Evolutionary conservation across 2,329 filamentous ascomycete species (phyloP).

Genomic region (Fusarium solani-melongenae): DNA sequence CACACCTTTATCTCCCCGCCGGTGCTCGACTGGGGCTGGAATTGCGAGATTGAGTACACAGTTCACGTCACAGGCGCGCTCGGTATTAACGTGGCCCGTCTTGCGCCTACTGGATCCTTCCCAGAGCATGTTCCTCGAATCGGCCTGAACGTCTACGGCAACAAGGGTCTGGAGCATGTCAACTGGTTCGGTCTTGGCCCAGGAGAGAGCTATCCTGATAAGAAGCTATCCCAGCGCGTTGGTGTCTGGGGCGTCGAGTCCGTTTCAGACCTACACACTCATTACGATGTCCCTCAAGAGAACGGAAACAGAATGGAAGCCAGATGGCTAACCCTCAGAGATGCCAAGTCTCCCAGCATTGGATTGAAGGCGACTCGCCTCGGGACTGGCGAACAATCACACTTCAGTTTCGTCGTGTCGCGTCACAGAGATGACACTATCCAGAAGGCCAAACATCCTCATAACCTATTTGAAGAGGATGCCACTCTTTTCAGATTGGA

Average conservation of each 20-base stretch:
- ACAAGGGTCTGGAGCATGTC: conserved; percentile 57
- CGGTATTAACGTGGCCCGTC: conserved; percentile 55
- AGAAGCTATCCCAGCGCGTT: conserved; percentile 64
- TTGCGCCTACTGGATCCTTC: conserved; percentile 59
- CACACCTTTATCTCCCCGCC: conserved; percentile 67
- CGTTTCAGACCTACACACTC: conserved; percentile 63
- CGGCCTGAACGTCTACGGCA: conserved; percentile 67
- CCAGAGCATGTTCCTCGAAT: conserved; percentile 70
- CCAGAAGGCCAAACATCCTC: conserved; percentile 70
- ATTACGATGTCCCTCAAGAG: conserved; percentile 76
- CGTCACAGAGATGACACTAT: conserved; percentile 65
- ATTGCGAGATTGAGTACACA: conserved; percentile 62
- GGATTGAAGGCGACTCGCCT: conserved; percentile 38
- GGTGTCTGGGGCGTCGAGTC: conserved; percentile 57
- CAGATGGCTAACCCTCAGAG: conserved; percentile 61
- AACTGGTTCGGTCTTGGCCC: conserved; percentile 73
- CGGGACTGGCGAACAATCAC: conserved; percentile 11
- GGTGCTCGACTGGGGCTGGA: conserved; percentile 69
- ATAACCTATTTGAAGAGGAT: conserved; percentile 66
- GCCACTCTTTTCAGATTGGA: conserved; percentile 57
- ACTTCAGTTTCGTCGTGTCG: conserved; percentile 65
- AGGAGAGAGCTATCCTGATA: conserved; percentile 73
- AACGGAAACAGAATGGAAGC: conserved; percentile 72
- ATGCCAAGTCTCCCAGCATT: conserved; percentile 20
- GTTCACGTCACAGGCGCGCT: conserved; percentile 59